Base-by-base conservation (phyloP, 225 moss, liverwort and hornwort genomes). In the Neckera pumila region DNA sequence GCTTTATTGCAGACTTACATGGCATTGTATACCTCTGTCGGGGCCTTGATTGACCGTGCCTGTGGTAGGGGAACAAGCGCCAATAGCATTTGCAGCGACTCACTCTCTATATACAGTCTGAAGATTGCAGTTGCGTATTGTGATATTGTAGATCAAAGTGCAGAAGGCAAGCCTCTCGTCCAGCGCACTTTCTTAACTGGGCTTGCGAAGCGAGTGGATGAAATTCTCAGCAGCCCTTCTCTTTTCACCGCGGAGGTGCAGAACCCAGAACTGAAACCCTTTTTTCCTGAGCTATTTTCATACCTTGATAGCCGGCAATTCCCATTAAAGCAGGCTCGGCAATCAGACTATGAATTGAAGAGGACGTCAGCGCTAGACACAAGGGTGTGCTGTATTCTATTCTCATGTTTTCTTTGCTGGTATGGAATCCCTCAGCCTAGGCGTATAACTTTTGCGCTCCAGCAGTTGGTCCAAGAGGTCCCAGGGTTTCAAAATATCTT, bases 111-210 rank as follows among this genome's bases (percentile, higher is more conserved):
- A 71, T 96, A 93, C 84, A 96, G 95, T 91, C 89, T 99, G 76
- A 99, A 96, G 95, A 90, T 96, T 70, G 99, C 99, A 84, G 93
- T 96, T n/a, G 93, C 96, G 14, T 99, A 99, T 86, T 96, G 97
- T 86, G 96, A 99, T 82, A 90, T 92, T 57, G 43, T 95, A 45
- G 91, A 93, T 83, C 95, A 94, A 84, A 94, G 89, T 71, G 91
- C 91, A 63, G 91, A 87, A 69, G 85, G 91, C 63, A 93, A 89
- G 90, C 88, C 97, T 40, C 93, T 99, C 30, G 86, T 99, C 28
- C 99, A 99, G 82, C 95, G 93, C 67, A 96, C 95, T 79, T 97
- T 99, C 90, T 91, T 99, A 56, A 94, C 95, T 60, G 96, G 96
- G 59, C 91, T 99, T 82, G 96, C 96, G 19, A 97, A 97, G 92